Base-by-base conservation (phyloP, 805 yeast genomes). In the Spathaspora arborariae region DNA sequence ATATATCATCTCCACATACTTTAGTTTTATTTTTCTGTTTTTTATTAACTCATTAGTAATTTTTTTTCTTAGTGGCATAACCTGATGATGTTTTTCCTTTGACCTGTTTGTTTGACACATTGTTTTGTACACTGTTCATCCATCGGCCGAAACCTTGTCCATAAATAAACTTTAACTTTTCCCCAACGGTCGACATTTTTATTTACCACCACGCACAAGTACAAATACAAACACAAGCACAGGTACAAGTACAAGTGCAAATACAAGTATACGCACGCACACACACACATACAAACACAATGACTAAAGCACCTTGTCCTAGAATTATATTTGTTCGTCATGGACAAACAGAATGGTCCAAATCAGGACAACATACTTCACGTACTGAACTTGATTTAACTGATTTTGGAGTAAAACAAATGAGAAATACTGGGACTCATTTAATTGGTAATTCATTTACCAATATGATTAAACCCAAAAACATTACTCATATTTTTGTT, bases 321-420 rank as follows among this genome's bases (percentile, higher is more conserved):
- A 76, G 91, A 63, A 78, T 85, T 43, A 75, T 85, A 20, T 79
- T 85, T 53, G 78, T 85, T 42, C 88, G 94, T 62, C 94, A 86
- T 55, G 92, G 92, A 55, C 96, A 91, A 70, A 91, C 98, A 2
- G 96, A 84, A 64, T 91, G 98, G 98, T 91, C 97, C 40, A 83
- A 86, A 58, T 78, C 90, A 2, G 98, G 98, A 20, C 96, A 88
- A 63, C 85, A 88, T 68, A 92, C 98, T 3, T 88, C 97, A 2
- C 54, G 73, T 38, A 92, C 98, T 1, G 97, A 92, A 56, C 61
- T 92, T 15, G 81, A 82, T 8, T 76, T 92, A 59, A 88, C 97
- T 1, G 75, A 72, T 2, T 84, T 80, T 55, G 98, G 97, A 42
- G 87, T 80, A 11, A 70, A 71, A 33, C 94, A 89, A 60, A 88